Evolutionary conservation across 2,329 filamentous ascomycete species (phyloP).

Genomic region (Aureobasidium sp.): DNA sequence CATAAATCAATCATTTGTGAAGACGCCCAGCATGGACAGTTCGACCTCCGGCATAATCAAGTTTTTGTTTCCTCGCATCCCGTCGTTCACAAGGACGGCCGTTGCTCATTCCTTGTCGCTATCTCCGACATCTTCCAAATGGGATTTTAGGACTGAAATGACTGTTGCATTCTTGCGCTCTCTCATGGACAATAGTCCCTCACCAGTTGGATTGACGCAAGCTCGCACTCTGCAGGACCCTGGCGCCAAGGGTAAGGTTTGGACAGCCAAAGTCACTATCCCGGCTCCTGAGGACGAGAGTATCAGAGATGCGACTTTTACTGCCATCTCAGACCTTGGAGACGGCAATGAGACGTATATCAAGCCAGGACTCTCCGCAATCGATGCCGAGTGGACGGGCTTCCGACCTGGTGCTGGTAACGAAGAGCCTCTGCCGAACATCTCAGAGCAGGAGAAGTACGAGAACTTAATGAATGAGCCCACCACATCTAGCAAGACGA

Average conservation of each 20-base stretch:
- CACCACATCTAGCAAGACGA: slow-evolving; percentile 43
- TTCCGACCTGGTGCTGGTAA: slow-evolving; percentile 49
- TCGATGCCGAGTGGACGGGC: slow-evolving; percentile 71
- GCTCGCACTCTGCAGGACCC: slow-evolving; percentile 51
- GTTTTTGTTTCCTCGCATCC: slow-evolving; percentile 47
- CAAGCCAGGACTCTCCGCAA: slow-evolving; percentile 45
- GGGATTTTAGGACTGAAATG: slow-evolving; percentile 69
- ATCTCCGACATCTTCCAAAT: slow-evolving; percentile 63
- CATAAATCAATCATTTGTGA: neutral
- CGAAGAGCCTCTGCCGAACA: slow-evolving; percentile 42
- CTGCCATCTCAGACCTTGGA: slow-evolving; percentile 48
- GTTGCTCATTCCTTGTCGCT: slow-evolving; percentile 56
- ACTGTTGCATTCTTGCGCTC: slow-evolving; percentile 63
- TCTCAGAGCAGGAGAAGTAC: slow-evolving; percentile 59
- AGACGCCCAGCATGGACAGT: slow-evolving; percentile 16
- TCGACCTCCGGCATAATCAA: slow-evolving; percentile 19
- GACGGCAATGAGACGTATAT: slow-evolving; percentile 30
- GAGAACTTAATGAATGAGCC: slow-evolving; percentile 58
- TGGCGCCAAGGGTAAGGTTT: slow-evolving; percentile 68
- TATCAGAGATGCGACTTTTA: slow-evolving; percentile 49
- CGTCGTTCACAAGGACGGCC: slow-evolving; percentile 53
- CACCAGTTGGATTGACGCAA: slow-evolving; percentile 55
- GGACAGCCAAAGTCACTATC: slow-evolving; percentile 65
- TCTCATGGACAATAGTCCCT: slow-evolving; percentile 43
- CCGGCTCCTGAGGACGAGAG: slow-evolving; percentile 42